phyloP scores from a whole-genome alignment of 106 monocot species.

The Dendrobium nobile region DNA sequence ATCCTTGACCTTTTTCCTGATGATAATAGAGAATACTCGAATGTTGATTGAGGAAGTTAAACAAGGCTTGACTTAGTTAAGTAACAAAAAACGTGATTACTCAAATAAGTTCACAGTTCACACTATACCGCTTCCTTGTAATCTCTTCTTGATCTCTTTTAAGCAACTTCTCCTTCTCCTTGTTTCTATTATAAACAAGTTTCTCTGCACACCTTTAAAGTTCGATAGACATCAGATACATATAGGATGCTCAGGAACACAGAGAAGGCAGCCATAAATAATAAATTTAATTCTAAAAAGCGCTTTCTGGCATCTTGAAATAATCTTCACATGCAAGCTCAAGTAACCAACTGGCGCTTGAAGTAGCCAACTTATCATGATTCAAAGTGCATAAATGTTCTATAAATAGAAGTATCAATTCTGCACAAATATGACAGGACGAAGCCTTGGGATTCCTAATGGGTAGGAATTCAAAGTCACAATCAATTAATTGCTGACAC shows the following conservation, averaged over 20 bases:
- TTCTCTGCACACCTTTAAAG: slow-evolving; percentile 72
- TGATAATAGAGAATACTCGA: neutral
- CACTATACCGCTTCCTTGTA: slow-evolving; percentile 37
- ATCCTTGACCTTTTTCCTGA: slow-evolving; percentile 19
- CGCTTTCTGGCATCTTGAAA: neutral
- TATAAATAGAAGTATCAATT: neutral
- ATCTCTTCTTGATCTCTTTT: slow-evolving; percentile 17
- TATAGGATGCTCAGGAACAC: neutral
- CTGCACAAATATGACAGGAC: neutral
- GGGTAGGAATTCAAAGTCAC: neutral
- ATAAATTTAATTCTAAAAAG: neutral
- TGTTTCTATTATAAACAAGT: slow-evolving; percentile 54
- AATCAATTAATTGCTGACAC: neutral
- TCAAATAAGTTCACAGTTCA: slow-evolving; percentile 2
- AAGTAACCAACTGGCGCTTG: too few species aligned
- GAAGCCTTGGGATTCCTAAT: neutral
- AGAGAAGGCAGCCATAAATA: neutral
- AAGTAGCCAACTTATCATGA: too few species aligned
- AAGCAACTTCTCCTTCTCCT: slow-evolving; percentile 33
- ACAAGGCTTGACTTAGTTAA: neutral
- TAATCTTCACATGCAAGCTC: neutral
- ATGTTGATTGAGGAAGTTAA: neutral
- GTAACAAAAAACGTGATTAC: neutral
- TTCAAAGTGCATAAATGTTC: neutral
- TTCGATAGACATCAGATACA: slow-evolving; percentile 2